phyloP scores from a whole-genome alignment of 176 grass and related monocot species.

The Coix lacrymajobi region DNA sequence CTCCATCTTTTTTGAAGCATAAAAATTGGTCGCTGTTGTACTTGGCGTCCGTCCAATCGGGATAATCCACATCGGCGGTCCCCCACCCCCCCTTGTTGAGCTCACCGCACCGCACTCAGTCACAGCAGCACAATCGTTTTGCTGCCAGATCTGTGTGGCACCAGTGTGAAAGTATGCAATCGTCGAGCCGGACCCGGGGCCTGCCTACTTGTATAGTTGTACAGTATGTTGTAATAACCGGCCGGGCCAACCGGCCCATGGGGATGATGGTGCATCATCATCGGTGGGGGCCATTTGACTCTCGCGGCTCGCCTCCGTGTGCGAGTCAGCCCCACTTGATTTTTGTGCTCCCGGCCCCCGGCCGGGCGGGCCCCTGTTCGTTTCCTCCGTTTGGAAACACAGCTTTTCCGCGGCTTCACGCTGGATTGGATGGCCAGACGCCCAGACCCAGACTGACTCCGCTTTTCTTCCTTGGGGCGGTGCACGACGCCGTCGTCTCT shows the following conservation, averaged over 20 bases:
- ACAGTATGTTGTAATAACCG: too few relatives aligned
- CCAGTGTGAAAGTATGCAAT: neutral
- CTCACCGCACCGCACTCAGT: neutral
- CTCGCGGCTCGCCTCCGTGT: slow-evolving; percentile 1
- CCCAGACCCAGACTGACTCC: neutral
- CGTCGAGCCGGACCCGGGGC: neutral
- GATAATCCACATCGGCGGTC: neutral
- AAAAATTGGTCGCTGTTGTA: neutral
- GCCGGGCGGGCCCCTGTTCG: neutral
- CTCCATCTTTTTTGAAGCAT: neutral
- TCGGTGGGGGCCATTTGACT: slow-evolving; percentile 37
- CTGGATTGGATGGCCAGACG: neutral
- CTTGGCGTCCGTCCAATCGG: neutral
- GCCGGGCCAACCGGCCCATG: too few relatives aligned
- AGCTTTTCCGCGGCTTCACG: neutral
- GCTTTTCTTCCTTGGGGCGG: neutral
- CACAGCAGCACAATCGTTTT: neutral
- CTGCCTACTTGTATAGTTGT: too few relatives aligned
- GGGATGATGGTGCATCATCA: neutral
- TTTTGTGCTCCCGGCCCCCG: neutral
- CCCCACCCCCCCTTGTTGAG: neutral
- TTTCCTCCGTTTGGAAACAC: neutral
- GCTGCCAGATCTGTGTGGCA: neutral
- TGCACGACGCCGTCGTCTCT: neutral
- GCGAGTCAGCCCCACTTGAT: slow-evolving; percentile 34